A percentile compares a stretch with the other conserved stretches of the same genome.
Evolutionary conservation across 371 early-diverging fungal species (phyloP).

Genomic region (Batrachochytrium dendrobatidis): DNA sequence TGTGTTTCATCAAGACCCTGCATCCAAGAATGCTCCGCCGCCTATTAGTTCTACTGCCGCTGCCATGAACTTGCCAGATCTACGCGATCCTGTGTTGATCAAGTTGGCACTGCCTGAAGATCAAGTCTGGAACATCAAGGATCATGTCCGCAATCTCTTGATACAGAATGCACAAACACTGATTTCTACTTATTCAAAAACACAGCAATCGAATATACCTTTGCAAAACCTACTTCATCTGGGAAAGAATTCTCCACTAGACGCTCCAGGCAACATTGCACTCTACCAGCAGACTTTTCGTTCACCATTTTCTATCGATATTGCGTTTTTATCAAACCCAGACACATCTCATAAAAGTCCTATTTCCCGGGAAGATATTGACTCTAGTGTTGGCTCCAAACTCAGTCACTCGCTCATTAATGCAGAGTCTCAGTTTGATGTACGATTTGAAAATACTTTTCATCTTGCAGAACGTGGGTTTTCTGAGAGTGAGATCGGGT

Average conservation of each 20-base stretch:
- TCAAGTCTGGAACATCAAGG: constrained; percentile 31
- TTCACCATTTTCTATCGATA: constrained; percentile 28
- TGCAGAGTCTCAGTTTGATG: constrained; percentile 44
- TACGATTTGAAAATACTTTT: constrained; percentile 70
- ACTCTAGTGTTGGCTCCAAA: background rate
- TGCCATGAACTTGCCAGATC: constrained; percentile 6
- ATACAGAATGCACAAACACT: background rate
- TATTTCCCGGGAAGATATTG: constrained; percentile 2
- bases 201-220: background rate
- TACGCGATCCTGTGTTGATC: background rate
- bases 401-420: background rate
- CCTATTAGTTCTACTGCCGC: background rate
- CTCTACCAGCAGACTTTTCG: constrained; percentile 31
- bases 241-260: too few species aligned
- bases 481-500: constrained; percentile 46
- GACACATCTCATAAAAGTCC: constrained; percentile 3
- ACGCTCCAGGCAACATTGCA: constrained; percentile 20
- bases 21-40: background rate
- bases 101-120: constrained; percentile 16
- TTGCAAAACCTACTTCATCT: constrained; percentile 8
- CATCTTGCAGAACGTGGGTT: constrained; percentile 60
- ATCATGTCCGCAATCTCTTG: background rate
- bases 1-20: constrained; percentile 41
- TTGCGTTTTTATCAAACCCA: constrained; percentile 25
- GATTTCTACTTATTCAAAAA: too few species aligned